phyloP scores from a whole-genome alignment of 176 grass and related monocot genomes.

The Oryza meridionalis region DNA sequence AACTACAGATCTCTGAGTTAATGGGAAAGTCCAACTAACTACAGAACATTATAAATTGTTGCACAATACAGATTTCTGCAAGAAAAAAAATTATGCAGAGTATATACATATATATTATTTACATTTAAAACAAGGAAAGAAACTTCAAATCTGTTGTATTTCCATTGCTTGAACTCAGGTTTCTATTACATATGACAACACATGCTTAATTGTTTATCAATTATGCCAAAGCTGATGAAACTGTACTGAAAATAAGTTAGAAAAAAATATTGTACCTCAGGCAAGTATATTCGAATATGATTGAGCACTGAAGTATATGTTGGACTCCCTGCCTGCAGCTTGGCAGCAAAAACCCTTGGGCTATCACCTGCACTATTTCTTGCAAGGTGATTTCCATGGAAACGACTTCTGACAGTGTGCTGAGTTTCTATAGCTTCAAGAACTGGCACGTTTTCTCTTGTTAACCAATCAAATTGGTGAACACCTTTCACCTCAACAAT shows the following conservation, averaged over 20 bases:
- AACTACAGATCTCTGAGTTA: neutral
- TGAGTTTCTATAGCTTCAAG: conserved; percentile 94
- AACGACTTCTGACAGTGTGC: conserved; percentile 58
- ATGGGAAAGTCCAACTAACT: neutral
- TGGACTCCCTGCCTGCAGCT: conserved; percentile 88
- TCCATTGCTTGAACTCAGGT: neutral
- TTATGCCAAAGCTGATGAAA: neutral
- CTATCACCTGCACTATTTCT: conserved; percentile 64
- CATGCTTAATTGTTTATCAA: conserved; percentile 32
- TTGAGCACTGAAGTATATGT: conserved; percentile 89
- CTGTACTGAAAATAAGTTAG: neutral
- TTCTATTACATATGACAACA: conserved; percentile 8
- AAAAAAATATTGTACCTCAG: conserved; percentile 76
- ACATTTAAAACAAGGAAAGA: neutral
- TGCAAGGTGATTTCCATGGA: conserved; percentile 69
- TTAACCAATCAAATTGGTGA: conserved; percentile 97
- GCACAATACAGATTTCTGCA: no score
- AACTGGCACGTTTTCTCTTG: conserved; percentile 92
- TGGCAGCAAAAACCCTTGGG: conserved; percentile 83
- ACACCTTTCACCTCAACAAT: conserved; percentile 92
- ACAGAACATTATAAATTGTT: conserved; percentile 9
- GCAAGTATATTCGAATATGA: conserved; percentile 95
- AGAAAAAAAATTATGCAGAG: neutral
- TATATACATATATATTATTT: neutral
- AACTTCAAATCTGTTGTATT: neutral